Evolutionary conservation across 2,329 filamentous ascomycete genomes (phyloP).

Genomic region (Aureobasidium namibiae): DNA sequence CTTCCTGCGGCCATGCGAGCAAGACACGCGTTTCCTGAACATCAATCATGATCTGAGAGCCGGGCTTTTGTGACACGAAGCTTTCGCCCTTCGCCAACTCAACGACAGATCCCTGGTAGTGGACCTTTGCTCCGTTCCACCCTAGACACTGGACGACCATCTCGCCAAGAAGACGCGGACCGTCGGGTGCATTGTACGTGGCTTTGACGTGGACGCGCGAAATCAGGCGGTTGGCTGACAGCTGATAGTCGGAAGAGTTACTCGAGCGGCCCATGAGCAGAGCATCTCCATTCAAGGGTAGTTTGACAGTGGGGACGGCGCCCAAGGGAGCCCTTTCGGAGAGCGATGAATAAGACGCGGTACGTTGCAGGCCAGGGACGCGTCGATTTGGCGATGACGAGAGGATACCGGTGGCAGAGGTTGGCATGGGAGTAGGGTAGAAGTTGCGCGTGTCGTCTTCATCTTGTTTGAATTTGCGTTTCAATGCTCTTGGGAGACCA

Average conservation of each 20-base stretch:
- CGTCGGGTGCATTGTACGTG: conserved; percentile 63
- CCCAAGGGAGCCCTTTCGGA: conserved; percentile 79
- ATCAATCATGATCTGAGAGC: conserved; percentile 86
- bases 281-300: conserved; percentile 72
- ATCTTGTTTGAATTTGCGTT: conserved; percentile 52
- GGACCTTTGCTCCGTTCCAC: conserved; percentile 91
- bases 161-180: conserved; percentile 61
- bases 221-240: conserved; percentile 84
- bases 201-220: conserved; percentile 91
- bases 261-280: conserved; percentile 87
- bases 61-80: conserved; percentile 82
- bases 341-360: conserved; percentile 45
- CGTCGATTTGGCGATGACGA: conserved; percentile 69
- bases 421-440: conserved; percentile 90
- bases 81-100: conserved; percentile 81
- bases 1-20: conserved; percentile 67
- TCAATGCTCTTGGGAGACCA: conserved; percentile 56
- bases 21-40: conserved; percentile 88
- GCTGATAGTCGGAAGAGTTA: conserved; percentile 89
- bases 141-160: conserved; percentile 87
- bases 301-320: conserved; percentile 71
- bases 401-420: conserved; percentile 85
- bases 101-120: conserved; percentile 81
- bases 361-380: conserved; percentile 47
- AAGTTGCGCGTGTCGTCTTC: conserved; percentile 46